Base-by-base conservation (phyloP, 805 yeast genomes). In the Kodamaea sagamina region DNA sequence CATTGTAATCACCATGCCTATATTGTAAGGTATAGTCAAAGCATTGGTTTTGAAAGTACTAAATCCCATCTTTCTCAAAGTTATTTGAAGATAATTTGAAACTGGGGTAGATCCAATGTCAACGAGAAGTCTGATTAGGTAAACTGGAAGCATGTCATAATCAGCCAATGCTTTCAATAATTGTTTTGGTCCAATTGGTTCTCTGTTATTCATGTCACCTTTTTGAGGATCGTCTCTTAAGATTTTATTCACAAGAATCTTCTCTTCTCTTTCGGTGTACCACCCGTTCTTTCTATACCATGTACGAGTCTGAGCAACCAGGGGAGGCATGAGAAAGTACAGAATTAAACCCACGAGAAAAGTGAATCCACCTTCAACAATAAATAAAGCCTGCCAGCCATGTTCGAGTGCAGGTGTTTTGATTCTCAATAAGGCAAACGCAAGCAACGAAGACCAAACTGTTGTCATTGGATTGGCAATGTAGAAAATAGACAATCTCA, bases 401-500 rank as follows among this genome's bases (percentile, higher is more conserved):
- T 53, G 51, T 8, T 42, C 35, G 8, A 50, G 32, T 2, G 40
- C 18, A 2, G 13, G 16, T n/a, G 58, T 55, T 26, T 48, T 47
- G 60, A 82, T 63, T 42, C 69, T 70, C 40, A 81, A 65, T 28
- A 82, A 60, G 1, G 80, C 88, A 47, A 70, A 77, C 0, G 61
- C 82, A 27, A 77, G 60, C 19, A 81, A 56, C 3, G 81, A 70
- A 15, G 80, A 52, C 41, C 62, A 18, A 61, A 77, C 74, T 36
- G 63, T 66, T 0, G 82, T 74, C 19, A 72, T 44, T 1, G 82
- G 75, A 45, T 74, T 66, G 2, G 84, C 72, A 17, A 78, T 71
- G 75, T 83, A 83, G 56, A 83, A 82, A 52, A 71, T 72, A 0
- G 85, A 75, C 22, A 82, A 62, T 42, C 89, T 65, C 21, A 79